Evolutionary conservation across 208 protist genomes (phyloP), one percentile per base, ranked within the genome.

Genomic region (Trypanosomatidae sp.): DNA sequence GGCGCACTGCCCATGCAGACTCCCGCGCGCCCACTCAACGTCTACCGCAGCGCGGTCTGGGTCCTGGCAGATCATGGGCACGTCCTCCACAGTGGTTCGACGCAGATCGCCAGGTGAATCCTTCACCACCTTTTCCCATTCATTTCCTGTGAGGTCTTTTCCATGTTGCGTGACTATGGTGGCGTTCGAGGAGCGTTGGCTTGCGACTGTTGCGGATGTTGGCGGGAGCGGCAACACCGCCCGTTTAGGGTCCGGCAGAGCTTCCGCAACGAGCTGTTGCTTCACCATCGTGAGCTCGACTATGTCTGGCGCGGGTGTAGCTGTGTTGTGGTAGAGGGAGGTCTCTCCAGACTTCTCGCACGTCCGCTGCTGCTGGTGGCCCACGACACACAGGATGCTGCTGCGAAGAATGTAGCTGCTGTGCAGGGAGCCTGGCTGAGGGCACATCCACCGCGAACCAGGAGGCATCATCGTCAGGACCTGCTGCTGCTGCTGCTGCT

Each of bases 361-460:
- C 10, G 33, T 50, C 15, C n/a, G 36, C n/a, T 25, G 15, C 64
- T 47, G 71, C 5, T 46, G 50, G 10, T 66, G 52, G 3, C 69
- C 73, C 19, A 85, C 41, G 46, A 73, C 76, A 22, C 80, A 85
- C 49, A 85, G 33, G 15, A 85, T 69, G 66, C 76, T 85, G 67
- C 69, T 70, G 28, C 73, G 76, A 43, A 79, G 70, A 19, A 85
- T 59, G 47, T 59, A 68, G 41, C 19, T 74, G 55, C 64, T 65
- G 66, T 59, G 64, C 30, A 71, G 33, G 1, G 30, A 30, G 6
- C 47, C 62, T 6, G 30, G 41, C 3, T 70, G 50, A 2, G 68
- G 68, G 33, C 62, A 65, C 22, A 73, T 52, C 74, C 74, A 79
- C 43, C 41, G 59, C 15, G 59, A 3, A 3, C 68, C 62, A 5